Percentiles rank a stretch among this genome's conserved stretches.
These are phyloP conservation scores for Nannochloropsis salina DNA, from an alignment of 108 stramenopile species.

Conservation along the genomic window DNA sequence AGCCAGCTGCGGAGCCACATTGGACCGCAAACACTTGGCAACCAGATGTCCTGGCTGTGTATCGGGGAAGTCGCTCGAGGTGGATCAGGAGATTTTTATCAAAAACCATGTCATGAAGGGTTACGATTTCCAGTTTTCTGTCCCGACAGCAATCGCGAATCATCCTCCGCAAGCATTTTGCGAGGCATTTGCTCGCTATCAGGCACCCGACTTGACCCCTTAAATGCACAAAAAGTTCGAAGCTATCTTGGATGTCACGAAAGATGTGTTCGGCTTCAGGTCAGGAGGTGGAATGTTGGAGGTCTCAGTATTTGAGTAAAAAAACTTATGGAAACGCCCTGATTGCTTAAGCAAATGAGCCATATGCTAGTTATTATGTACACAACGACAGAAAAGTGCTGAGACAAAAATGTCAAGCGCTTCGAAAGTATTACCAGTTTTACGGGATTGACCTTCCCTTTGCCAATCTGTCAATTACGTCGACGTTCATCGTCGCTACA, in stretches of 20 bases:
- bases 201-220: not conserved
- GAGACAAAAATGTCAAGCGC: too few species aligned
- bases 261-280: not conserved
- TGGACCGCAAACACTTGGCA: not conserved
- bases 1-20: not conserved
- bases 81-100: not conserved
- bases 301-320: too few species aligned
- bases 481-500: not conserved
- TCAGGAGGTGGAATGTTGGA: too few species aligned
- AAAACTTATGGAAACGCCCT: not conserved
- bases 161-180: not conserved
- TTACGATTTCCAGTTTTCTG: not conserved
- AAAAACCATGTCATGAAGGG: not conserved
- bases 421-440: not conserved
- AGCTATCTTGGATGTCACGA: not conserved
- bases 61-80: not conserved
- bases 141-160: not conserved
- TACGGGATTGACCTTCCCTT: not conserved
- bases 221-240: not conserved
- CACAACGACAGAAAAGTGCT: not conserved
- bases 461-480: not conserved
- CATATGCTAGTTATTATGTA: not conserved
- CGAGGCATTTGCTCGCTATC: not conserved
- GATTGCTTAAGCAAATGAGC: not conserved
- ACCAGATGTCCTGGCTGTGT: not conserved